Evolutionary conservation across 1,139 yeast species (phyloP).

Genomic region (Kodamaea alishanica): DNA sequence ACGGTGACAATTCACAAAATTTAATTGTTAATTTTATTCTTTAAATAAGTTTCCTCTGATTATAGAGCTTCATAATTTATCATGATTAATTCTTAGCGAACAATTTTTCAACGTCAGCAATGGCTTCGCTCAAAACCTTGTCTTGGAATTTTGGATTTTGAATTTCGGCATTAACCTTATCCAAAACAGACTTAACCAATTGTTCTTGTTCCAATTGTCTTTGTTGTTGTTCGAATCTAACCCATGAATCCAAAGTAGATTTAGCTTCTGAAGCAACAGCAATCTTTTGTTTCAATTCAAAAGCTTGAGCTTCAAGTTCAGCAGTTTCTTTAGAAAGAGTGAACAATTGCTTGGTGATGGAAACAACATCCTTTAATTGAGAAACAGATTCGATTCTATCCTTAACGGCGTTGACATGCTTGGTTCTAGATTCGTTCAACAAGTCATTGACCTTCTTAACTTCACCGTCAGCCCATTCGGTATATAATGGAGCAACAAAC

Average conservation of each 20-base stretch:
- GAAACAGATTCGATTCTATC: slow-evolving; percentile 86
- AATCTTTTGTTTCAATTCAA: slow-evolving; percentile 87
- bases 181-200: slow-evolving; percentile 79
- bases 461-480: slow-evolving; percentile 92
- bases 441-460: slow-evolving; percentile 76
- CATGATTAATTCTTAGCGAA: slow-evolving; percentile 46
- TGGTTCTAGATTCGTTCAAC: slow-evolving; percentile 82
- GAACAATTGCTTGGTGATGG: slow-evolving; percentile 86
- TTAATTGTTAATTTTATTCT: too few species aligned
- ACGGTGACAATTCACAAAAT: too few species aligned
- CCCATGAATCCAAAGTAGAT: slow-evolving; percentile 97
- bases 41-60: too few species aligned
- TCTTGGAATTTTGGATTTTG: slow-evolving; percentile 92
- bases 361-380: slow-evolving; percentile 86
- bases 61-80: too few species aligned
- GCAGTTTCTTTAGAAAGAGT: slow-evolving; percentile 96
- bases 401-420: slow-evolving; percentile 90
- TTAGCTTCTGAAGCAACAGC: slow-evolving; percentile 88
- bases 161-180: slow-evolving; percentile 84
- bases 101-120: slow-evolving; percentile 86
- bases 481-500: slow-evolving; percentile 90
- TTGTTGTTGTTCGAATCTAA: slow-evolving; percentile 93
- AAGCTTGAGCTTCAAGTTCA: slow-evolving; percentile 88
- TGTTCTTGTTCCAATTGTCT: slow-evolving; percentile 96
- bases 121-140: slow-evolving; percentile 82